These are phyloP conservation scores for Knoxdaviesia proteae DNA, from an alignment of 2,329 filamentous ascomycete species.

Conservation along the genomic window DNA sequence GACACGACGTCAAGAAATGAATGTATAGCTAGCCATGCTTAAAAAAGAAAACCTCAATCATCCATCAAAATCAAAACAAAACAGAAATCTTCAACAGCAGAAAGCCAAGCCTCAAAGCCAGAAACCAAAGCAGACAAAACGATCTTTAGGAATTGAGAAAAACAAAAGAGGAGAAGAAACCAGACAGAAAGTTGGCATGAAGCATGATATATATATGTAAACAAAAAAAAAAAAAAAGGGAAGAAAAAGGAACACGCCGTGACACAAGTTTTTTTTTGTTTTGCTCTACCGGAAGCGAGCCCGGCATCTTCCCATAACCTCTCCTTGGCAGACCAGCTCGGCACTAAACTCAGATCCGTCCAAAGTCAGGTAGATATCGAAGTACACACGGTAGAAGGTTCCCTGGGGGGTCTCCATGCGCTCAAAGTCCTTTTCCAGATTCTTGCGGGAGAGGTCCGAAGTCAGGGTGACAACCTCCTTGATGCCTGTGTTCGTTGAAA, in stretches of 20 bases:
- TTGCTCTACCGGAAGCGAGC: slow-evolving; percentile 52
- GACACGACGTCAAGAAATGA: no score
- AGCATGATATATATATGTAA: not conserved
- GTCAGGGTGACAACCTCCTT: slow-evolving; percentile 97
- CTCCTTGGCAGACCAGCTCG: slow-evolving; percentile 95
- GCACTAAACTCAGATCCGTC: slow-evolving; percentile 97
- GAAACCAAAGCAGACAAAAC: slow-evolving; percentile 1
- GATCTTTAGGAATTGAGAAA: not conserved
- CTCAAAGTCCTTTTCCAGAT: slow-evolving; percentile 97
- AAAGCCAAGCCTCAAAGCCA: not conserved
- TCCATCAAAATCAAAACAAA: not conserved
- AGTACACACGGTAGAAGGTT: slow-evolving; percentile 74
- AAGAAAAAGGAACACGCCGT: no score
- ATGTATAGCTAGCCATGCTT: no score
- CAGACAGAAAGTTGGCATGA: not conserved
- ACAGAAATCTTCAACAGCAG: not conserved
- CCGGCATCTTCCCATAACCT: slow-evolving; percentile 94
- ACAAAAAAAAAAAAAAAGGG: not conserved
- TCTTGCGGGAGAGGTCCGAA: slow-evolving; percentile 90
- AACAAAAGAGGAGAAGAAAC: slow-evolving; percentile 1
- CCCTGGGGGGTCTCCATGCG: slow-evolving; percentile 97
- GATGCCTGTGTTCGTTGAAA: slow-evolving; percentile 42
- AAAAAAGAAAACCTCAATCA: not conserved
- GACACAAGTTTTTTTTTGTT: no score
- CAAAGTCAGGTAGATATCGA: slow-evolving; percentile 72